Conservation (phyloP, 805 yeast species). For the Lipomyces lipofer region DNA sequence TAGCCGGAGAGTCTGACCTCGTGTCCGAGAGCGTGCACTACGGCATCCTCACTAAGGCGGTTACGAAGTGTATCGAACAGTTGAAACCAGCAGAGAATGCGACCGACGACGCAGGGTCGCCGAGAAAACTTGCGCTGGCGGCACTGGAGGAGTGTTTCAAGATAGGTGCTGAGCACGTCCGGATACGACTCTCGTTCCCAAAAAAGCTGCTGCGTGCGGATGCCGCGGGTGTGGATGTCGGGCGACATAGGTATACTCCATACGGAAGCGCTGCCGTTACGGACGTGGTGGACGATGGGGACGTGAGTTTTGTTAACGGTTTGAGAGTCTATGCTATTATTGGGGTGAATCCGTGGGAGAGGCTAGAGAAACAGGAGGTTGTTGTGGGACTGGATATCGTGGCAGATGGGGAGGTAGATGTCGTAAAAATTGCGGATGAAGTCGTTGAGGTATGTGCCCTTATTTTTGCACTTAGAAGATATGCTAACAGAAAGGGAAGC, state of each 20-base stretch:
- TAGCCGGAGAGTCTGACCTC: conserved; percentile 81
- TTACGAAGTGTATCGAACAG: conserved; percentile 54
- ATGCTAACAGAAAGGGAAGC: background rate
- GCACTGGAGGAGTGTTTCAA: conserved; percentile 49
- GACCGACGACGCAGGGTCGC: conserved; percentile 16
- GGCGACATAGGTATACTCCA: conserved; percentile 37
- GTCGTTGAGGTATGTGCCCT: conserved; percentile 47
- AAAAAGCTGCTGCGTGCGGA: conserved; percentile 63
- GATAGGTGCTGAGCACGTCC: conserved; percentile 51
- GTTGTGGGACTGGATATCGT: conserved; percentile 52
- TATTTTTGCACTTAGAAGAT: background rate
- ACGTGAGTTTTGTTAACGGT: conserved; percentile 48
- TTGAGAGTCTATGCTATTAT: conserved; percentile 71
- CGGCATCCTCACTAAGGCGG: conserved; percentile 72
- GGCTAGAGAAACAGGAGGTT: conserved; percentile 78
- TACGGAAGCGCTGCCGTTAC: conserved; percentile 21
- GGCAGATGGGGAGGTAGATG: conserved; percentile 11
- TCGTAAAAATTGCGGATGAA: conserved; percentile 44
- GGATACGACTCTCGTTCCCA: conserved; percentile 47
- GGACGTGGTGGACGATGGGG: conserved; percentile 29
- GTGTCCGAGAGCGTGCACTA: conserved; percentile 81
- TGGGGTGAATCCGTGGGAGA: conserved; percentile 91
- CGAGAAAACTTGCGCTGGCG: conserved; percentile 48
- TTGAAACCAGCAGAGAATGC: conserved; percentile 31
- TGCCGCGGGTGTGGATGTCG: conserved; percentile 46